A percentile compares a stretch with the other conserved stretches of the same genome.
phyloP scores from a whole-genome alignment of 2,329 filamentous ascomycete genomes.

The Ophiocordyceps sinensis region DNA sequence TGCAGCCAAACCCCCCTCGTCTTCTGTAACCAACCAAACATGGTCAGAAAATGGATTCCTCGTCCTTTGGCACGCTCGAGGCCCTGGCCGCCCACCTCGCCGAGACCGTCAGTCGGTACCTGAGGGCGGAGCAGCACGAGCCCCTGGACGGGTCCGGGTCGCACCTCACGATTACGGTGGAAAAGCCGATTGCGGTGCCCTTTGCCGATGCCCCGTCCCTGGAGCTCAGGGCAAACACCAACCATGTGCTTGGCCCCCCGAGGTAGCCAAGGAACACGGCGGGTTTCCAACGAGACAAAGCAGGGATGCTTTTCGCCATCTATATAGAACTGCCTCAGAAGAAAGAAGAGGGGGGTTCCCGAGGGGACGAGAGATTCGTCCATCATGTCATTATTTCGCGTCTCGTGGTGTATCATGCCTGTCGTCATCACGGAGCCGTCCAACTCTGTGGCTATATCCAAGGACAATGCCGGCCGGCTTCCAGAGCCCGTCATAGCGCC shows the following conservation, averaged over 20 bases:
- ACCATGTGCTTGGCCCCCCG: constrained; percentile 5
- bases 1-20: no score
- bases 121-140: constrained; percentile 13
- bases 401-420: no score
- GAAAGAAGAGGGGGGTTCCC: no score
- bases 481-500: constrained; percentile 1
- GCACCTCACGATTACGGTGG: constrained; percentile 45
- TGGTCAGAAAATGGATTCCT: constrained; percentile 35
- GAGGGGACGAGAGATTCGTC: no score
- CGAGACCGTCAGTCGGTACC: constrained; percentile 27
- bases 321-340: no score
- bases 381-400: no score
- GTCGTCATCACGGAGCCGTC: no score
- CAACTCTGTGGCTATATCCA: no score
- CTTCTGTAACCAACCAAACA: no score
- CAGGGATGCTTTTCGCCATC: background rate
- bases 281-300: background rate
- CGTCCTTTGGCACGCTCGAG: constrained; percentile 49
- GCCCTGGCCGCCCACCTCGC: constrained; percentile 38
- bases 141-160: constrained; percentile 18
- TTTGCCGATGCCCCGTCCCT: constrained; percentile 59
- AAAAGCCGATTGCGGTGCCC: constrained; percentile 61
- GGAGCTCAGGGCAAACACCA: constrained; percentile 27
- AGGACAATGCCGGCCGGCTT: no score
- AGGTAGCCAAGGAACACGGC: no score